Evolutionary conservation across 805 yeast species (phyloP), one percentile per base, ranked within the genome.

Genomic region (Candida chilensis): DNA sequence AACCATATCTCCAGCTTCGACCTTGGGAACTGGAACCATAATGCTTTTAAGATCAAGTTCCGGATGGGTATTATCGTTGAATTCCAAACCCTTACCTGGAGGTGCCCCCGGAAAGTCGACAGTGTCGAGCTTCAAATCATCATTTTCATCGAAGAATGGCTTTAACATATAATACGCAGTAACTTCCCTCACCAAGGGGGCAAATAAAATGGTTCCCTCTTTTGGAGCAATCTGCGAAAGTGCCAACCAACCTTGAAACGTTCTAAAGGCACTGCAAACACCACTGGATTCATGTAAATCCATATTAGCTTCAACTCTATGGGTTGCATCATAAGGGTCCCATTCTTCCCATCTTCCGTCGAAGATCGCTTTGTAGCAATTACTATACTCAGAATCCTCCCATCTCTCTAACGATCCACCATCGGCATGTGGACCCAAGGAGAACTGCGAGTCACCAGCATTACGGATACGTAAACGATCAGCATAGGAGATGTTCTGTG

Each of bases 191-290:
- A 64, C 36, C 27, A 45, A 37, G 3, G 71, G 71, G 9, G 49
- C 46, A 28, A 64, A 41, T 27, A 44, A 36, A 24, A 64, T 43
- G 10, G 67, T 52, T 5, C 71, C 70, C 34, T 58, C 62, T n/a
- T 54, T 52, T 11, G 57, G 45, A 11, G 48, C 50, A 9, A 45
- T 52, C 12, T 47, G 48, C 12, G 59, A 47, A 33, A 64, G 41
- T 3, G 67, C 50, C 12, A 64, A 37, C 68, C 70, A 64, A 5
- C 69, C 69, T 40, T 65, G 70, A 27, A 60, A 55, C 4, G 63
- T 44, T 30, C 71, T 49, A 38, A 64, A 60, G 11, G 51, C 49
- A 10, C 58, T 44, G 37, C 64, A 57, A 28, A 35, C 35, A 8
- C 25, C 31, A 9, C 19, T 14, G 12, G 42, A 39, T 24, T 47